These are phyloP conservation scores for Boletus insuetus DNA, from an alignment of 768 basidiomycete genomes.

Conservation along the genomic window DNA sequence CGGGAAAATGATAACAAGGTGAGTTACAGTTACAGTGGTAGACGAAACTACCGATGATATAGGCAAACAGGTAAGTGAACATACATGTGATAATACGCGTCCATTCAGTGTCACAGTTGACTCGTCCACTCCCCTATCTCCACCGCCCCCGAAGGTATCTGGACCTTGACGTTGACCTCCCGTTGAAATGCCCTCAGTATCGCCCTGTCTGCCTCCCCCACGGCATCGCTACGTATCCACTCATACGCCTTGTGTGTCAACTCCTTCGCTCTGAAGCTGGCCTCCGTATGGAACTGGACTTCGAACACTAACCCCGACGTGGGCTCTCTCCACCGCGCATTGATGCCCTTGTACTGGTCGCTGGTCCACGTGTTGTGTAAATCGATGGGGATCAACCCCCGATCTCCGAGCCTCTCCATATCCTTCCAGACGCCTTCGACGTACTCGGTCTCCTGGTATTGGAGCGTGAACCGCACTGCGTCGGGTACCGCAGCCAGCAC, in stretches of 20 bases:
- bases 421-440: not conserved
- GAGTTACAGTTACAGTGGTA: too few relatives aligned
- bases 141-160: not conserved
- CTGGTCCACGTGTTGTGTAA: not conserved
- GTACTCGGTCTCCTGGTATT: not conserved
- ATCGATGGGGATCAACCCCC: not conserved
- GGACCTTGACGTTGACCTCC: not conserved
- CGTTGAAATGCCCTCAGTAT: not conserved
- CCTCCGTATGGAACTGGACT: constrained; percentile 1
- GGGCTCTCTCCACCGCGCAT: not conserved
- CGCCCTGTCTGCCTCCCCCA: not conserved
- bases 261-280: not conserved
- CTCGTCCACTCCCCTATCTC: not conserved
- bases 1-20: too few relatives aligned
- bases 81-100: too few relatives aligned
- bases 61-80: too few relatives aligned
- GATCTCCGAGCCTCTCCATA: not conserved
- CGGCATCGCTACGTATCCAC: not conserved
- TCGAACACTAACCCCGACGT: not conserved
- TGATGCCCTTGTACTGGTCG: not conserved
- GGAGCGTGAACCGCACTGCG: not conserved
- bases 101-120: too few relatives aligned
- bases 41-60: too few relatives aligned
- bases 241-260: constrained; percentile 1
- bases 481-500: not conserved